Evolutionary conservation across 2,329 filamentous ascomycete species (phyloP), one percentile per base, ranked within the genome.

Genomic region (Aureobasidium lini): DNA sequence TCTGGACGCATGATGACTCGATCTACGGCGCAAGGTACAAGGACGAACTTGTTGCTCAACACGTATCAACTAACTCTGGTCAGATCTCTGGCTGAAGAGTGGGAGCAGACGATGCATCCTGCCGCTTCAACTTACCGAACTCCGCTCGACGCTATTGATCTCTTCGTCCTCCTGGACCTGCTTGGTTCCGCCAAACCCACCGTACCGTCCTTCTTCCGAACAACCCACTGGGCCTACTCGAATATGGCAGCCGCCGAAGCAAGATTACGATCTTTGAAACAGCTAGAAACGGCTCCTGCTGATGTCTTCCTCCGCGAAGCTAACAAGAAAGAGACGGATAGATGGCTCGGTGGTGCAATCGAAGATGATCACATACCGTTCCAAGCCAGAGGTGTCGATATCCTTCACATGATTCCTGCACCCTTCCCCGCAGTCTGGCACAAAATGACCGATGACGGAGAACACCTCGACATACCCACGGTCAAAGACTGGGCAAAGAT

Each of bases 291-390:
- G 7, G 78, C 80, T 31, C 75, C 79, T 28, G 78, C 80, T 61
- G 73, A 80, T 64, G 74, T 61, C 71, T 96, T 95, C 69, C 76
- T 96, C 4, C 75, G 80, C 6, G 87, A 95, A 43, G 69, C 75
- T 1, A 75, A 78, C 18, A 89, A 86, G 71, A 70, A 69, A 28
- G 69, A 72, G 10, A 63, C 71, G 1, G 68, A 77, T 50, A 75
- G 36, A 81, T 89, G 67, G 73, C 70, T 69, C 57, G 79, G 71
- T 47, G 84, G 73, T 61, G 73, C 43, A 69, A 73, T 77, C 13
- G 83, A 85, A 63, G 94, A 99, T 70, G 94, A 99, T 68, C 94
- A 99, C 71, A 72, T 96, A 5, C 94, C 94, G 0, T 99, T 99
- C 67, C 84, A 97, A 80, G 77, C 77, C 37, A 83, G 90, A 37